Evolutionary conservation across 495 filamentous ascomycete species (phyloP).

Genomic region (Elasticomyces elasticus): DNA sequence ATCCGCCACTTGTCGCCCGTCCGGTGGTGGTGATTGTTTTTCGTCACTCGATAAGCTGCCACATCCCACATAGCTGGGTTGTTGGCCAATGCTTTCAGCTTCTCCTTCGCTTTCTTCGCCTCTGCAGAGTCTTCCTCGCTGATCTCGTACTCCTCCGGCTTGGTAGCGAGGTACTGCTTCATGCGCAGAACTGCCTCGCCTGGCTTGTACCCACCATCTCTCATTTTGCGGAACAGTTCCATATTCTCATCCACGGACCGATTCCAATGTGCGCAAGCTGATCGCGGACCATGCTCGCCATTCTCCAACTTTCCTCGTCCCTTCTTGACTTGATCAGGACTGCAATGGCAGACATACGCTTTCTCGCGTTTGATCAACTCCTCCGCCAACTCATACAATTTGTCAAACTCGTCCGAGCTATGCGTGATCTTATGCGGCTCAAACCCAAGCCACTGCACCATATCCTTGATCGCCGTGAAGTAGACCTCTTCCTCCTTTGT

Average conservation of each 20-base stretch:
- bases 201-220: conserved; percentile 81
- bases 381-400: conserved; percentile 79
- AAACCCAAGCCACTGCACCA: conserved; percentile 39
- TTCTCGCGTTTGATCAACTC: conserved; percentile 63
- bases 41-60: conserved; percentile 67
- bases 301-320: conserved; percentile 68
- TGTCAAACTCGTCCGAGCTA: conserved; percentile 73
- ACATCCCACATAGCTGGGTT: conserved; percentile 59
- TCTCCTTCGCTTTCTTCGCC: conserved; percentile 15
- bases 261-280: conserved; percentile 66
- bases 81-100: conserved; percentile 28
- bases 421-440: conserved; percentile 59
- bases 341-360: conserved; percentile 72
- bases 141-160: conserved; percentile 26
- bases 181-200: conserved; percentile 82
- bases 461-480: conserved; percentile 35
- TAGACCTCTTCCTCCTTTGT: conserved; percentile 37
- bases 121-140: conserved; percentile 9
- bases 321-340: conserved; percentile 63
- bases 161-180: conserved; percentile 60
- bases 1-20: conserved; percentile 71
- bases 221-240: conserved; percentile 77
- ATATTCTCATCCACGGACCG: conserved; percentile 68
- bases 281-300: conserved; percentile 45
- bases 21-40: conserved; percentile 55